These are phyloP conservation scores for Hirschioporus abietinus DNA, from an alignment of 768 basidiomycete genomes.

Conservation along the genomic window DNA sequence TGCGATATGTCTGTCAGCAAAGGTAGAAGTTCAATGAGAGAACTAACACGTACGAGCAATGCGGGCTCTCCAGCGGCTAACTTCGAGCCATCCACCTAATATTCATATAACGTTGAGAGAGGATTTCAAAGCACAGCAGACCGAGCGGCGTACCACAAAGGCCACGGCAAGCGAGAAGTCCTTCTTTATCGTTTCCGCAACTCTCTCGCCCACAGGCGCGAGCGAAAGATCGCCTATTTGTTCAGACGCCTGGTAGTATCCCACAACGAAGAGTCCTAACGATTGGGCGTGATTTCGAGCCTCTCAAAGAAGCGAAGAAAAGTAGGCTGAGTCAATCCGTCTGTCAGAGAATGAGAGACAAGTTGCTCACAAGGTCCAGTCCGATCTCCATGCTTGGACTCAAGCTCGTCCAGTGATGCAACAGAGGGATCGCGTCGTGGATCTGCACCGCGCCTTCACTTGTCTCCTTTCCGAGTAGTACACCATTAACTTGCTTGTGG, in stretches of 20 bases:
- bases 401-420: constrained; percentile 82
- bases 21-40: not conserved
- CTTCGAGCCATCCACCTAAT: constrained; percentile 56
- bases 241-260: constrained; percentile 74
- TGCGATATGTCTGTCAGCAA: constrained; percentile 4
- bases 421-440: constrained; percentile 66
- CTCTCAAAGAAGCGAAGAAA: constrained; percentile 28
- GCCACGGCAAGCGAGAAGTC: constrained; percentile 59
- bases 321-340: constrained; percentile 2
- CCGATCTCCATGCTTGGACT: constrained; percentile 87
- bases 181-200: constrained; percentile 49
- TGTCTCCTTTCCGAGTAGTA: constrained; percentile 56
- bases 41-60: constrained; percentile 45
- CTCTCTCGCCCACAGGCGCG: constrained; percentile 60
- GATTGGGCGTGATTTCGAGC: constrained; percentile 54
- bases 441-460: constrained; percentile 37
- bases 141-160: constrained; percentile 50
- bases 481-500: constrained; percentile 68
- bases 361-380: constrained; percentile 57
- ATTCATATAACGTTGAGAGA: constrained; percentile 6
- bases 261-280: constrained; percentile 50
- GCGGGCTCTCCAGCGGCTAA: constrained; percentile 49
- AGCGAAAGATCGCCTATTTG: constrained; percentile 54
- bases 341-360: constrained; percentile 7
- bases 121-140: not conserved